A percentile compares a stretch with the other conserved stretches of the same genome.
Conservation (phyloP, 2,329 filamentous ascomycete genomes). For the Trematosphaeria pertusa region DNA sequence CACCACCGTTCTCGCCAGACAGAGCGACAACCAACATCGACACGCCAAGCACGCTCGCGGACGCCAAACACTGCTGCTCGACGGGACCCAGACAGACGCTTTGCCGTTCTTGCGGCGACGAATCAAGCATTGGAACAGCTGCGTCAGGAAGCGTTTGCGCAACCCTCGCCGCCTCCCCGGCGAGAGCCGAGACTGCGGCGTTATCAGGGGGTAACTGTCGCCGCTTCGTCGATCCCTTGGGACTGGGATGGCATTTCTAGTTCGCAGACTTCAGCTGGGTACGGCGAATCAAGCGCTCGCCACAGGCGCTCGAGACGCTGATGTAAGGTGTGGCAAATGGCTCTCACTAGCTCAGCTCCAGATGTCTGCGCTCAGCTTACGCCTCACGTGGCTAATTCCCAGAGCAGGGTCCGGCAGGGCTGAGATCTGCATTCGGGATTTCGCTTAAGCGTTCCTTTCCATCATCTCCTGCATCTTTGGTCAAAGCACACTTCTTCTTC, state of each 20-base stretch:
- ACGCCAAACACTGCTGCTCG: slow-evolving; percentile 43
- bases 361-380: not conserved
- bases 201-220: slow-evolving; percentile 40
- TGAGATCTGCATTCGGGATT: not conserved
- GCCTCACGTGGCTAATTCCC: not conserved
- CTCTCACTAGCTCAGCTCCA: not conserved
- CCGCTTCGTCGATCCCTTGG: slow-evolving; percentile 41
- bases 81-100: slow-evolving; percentile 45
- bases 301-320: slow-evolving; percentile 35
- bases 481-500: not conserved
- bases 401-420: not conserved
- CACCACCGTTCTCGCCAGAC: slow-evolving; percentile 38
- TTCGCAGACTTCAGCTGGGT: slow-evolving; percentile 38
- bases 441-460: not conserved
- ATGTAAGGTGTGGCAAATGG: slow-evolving; percentile 4
- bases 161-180: slow-evolving; percentile 41
- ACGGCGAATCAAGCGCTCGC: slow-evolving; percentile 31
- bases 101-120: slow-evolving; percentile 47
- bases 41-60: slow-evolving; percentile 36
- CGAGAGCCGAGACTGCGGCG: slow-evolving; percentile 39
- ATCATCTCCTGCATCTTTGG: not conserved
- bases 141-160: slow-evolving; percentile 44
- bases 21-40: slow-evolving; percentile 27
- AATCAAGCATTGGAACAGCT: slow-evolving; percentile 46
- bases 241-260: slow-evolving; percentile 48